Conservation (phyloP, 345 rosid genomes). For the Psidium guajava region DNA sequence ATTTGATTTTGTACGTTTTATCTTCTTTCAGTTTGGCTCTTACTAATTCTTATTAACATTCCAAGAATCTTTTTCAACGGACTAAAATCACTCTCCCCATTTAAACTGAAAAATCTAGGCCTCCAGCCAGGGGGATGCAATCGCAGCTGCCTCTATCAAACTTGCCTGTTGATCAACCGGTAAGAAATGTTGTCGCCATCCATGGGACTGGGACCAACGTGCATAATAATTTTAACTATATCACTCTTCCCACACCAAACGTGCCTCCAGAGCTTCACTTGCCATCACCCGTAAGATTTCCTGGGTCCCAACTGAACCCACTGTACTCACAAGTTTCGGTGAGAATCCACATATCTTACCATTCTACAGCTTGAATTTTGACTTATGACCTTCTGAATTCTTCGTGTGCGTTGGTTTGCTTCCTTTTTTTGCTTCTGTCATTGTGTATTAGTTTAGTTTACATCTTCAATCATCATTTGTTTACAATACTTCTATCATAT, state of each 20-base stretch:
- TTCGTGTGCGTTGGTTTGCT: background rate
- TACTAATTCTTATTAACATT: background rate
- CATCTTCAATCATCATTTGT: background rate
- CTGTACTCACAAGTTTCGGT: background rate
- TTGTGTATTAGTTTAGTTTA: background rate
- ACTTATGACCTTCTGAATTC: background rate
- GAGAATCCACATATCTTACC: background rate
- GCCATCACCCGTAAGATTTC: background rate
- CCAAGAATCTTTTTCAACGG: background rate
- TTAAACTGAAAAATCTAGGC: background rate
- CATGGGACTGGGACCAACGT: background rate
- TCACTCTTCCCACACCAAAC: background rate
- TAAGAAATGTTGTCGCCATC: accelerated
- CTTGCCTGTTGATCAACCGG: background rate
- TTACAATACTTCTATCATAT: background rate
- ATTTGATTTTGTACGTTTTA: background rate
- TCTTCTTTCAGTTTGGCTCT: background rate
- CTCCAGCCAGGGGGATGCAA: background rate
- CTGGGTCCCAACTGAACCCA: background rate
- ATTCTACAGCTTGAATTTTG: background rate
- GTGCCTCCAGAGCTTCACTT: background rate
- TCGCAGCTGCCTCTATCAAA: background rate
- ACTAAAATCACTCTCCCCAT: background rate
- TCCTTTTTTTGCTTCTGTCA: background rate
- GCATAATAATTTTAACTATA: background rate